phyloP scores from a whole-genome alignment of 768 basidiomycete genomes.

The Plicaturopsis crispa region DNA sequence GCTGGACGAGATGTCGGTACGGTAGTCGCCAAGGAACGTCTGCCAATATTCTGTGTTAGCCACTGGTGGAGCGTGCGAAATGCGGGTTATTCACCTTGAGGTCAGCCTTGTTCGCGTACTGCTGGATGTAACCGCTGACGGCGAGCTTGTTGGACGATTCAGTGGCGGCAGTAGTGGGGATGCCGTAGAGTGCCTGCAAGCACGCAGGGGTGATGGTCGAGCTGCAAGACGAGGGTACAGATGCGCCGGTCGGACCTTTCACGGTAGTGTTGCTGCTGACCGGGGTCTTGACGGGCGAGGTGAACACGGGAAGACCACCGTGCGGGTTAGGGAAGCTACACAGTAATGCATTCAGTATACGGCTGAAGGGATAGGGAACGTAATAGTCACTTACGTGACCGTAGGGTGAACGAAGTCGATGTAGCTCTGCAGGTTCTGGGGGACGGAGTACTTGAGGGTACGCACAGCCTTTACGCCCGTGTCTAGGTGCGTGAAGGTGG shows the following conservation, averaged over 20 bases:
- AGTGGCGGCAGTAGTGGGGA: constrained; percentile 22
- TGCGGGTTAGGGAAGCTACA: not conserved
- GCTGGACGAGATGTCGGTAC: constrained; percentile 12
- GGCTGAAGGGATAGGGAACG: not conserved
- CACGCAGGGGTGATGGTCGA: constrained; percentile 2
- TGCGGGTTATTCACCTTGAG: no score
- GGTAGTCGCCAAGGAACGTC: constrained; percentile 15
- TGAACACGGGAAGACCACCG: not conserved
- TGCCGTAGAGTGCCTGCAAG: constrained; percentile 25
- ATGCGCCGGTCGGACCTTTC: constrained; percentile 1
- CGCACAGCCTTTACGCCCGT: constrained; percentile 21
- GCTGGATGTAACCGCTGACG: constrained; percentile 19
- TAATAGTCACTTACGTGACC: constrained; percentile 6
- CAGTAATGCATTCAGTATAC: not conserved
- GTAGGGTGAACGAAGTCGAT: constrained; percentile 25
- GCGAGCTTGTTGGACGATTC: constrained; percentile 16
- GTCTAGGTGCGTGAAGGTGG: constrained; percentile 20
- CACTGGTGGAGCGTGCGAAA: constrained; percentile 5
- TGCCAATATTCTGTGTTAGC: constrained; percentile 8
- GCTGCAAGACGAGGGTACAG: constrained; percentile 2
- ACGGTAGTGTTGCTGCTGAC: not conserved
- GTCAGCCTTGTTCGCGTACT: constrained; percentile 17
- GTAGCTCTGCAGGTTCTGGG: constrained; percentile 18
- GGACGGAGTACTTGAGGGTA: constrained; percentile 30
- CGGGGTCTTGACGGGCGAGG: not conserved